Conservation (phyloP, 2,329 filamentous ascomycete genomes). For the Botrytis galanthina region DNA sequence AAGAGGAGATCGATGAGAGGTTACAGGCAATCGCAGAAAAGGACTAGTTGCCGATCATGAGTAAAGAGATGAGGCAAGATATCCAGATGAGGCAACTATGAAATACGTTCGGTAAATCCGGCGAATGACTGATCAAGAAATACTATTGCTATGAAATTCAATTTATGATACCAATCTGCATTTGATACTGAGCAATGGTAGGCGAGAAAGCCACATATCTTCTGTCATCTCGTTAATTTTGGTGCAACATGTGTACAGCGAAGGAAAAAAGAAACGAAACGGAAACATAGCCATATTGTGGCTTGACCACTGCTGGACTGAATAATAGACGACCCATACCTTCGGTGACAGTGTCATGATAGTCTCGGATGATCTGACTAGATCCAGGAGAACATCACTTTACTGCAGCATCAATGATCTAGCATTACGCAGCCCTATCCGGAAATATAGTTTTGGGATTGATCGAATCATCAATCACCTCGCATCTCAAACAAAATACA, state of each 20-base stretch:
- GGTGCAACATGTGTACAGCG: slow-evolving; percentile 13
- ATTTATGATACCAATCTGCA: slow-evolving; percentile 26
- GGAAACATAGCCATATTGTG: slow-evolving; percentile 31
- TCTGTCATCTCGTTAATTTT: slow-evolving; percentile 27
- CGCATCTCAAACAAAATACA: slow-evolving; percentile 6
- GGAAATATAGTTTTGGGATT: background rate
- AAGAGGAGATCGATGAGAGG: slow-evolving; percentile 97
- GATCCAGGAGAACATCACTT: background rate
- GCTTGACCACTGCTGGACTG: slow-evolving; percentile 27
- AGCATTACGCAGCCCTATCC: slow-evolving; percentile 13
- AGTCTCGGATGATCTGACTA: background rate
- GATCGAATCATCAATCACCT: slow-evolving; percentile 7
- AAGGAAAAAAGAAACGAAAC: slow-evolving; percentile 1
- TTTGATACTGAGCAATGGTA: slow-evolving; percentile 26
- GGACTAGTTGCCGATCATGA: slow-evolving; percentile 60
- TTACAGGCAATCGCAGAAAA: slow-evolving; percentile 98
- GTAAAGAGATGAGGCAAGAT: slow-evolving; percentile 23
- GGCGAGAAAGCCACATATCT: slow-evolving; percentile 28
- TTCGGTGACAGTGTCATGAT: background rate
- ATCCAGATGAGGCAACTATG: slow-evolving; percentile 29
- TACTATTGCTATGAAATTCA: slow-evolving; percentile 9
- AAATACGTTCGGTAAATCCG: slow-evolving; percentile 30
- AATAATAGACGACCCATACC: slow-evolving; percentile 15
- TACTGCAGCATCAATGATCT: background rate
- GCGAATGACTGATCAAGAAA: slow-evolving; percentile 21